Percentiles rank a stretch among this genome's conserved stretches.
phyloP scores from a whole-genome alignment of 2,329 filamentous ascomycete genomes.

The Akanthomyces uredinophilus region DNA sequence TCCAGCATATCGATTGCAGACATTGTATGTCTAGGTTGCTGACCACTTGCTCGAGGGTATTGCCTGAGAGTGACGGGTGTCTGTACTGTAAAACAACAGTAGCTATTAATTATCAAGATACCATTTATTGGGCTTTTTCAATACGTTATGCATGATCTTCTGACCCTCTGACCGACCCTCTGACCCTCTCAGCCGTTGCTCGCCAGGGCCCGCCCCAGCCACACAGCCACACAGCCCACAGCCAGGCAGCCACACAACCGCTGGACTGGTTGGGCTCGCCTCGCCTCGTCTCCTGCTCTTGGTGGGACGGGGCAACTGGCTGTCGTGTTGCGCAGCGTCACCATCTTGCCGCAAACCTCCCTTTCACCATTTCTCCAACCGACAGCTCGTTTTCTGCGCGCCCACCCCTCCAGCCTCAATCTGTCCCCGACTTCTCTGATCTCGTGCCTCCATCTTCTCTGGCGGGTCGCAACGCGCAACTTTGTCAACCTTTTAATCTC shows the following conservation, averaged over 20 bases:
- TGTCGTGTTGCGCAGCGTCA: slow-evolving; percentile 12
- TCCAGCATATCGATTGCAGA: too few species aligned
- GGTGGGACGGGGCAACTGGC: slow-evolving; percentile 12
- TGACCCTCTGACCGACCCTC: not conserved
- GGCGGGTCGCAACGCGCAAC: not conserved
- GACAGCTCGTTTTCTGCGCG: not conserved
- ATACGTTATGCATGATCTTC: too few species aligned
- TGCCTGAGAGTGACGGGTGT: too few species aligned
- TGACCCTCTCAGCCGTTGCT: not conserved
- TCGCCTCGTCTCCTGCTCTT: not conserved
- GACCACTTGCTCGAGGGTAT: too few species aligned
- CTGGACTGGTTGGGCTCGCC: slow-evolving; percentile 8
- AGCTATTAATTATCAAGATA: too few species aligned
- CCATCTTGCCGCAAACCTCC: slow-evolving; percentile 10
- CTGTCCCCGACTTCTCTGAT: not conserved
- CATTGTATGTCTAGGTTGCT: too few species aligned
- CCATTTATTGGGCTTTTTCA: too few species aligned
- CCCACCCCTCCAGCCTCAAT: not conserved
- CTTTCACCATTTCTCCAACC: not conserved
- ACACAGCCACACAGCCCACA: not conserved
- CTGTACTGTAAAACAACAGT: too few species aligned
- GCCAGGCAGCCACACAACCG: not conserved
- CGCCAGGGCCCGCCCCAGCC: not conserved
- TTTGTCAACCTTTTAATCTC: not conserved
- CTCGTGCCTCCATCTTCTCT: not conserved